Base-by-base conservation (phyloP, 192 early-diverging fungal genomes). In the Linnemannia schmuckeri region DNA sequence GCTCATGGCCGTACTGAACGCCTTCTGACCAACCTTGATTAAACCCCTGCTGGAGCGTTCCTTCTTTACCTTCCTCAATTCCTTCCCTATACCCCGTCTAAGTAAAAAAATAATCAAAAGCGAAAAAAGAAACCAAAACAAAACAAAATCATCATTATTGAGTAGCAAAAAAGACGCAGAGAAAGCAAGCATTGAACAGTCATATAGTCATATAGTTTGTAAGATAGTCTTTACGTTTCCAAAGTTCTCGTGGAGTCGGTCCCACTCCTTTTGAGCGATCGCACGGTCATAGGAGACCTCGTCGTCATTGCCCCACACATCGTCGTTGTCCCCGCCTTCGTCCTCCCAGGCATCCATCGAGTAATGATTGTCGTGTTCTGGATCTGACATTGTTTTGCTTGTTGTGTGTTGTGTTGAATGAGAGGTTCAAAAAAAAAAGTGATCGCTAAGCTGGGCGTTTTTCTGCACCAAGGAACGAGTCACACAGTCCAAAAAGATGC, bases 51-150 rank as follows among this genome's bases (percentile, higher is more conserved):
- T 94, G 94, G 68, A 94, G 77, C 9, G 85, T 88, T 0, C 81
- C 75, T 69, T 94, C 91, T 71, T 94, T 94, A 15, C 92, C 93
- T 78, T 93, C 94, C 13, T 90, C 82, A 52, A 94, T 91, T 6
- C 94, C 94, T 42, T 93, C 94, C 70, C 91, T 92, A 78, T 94
- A 94, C 22, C 94, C 94, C 35, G 82, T 87, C 93, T 94, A 87
- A 69, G n/a, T 10, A 33, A 76, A 61, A 38, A 40, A 54, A 49
- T 54, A 74, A 24, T 17, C 20, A 35, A 8, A 27, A 47, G 30
- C 1, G 41, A 18, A 61, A 72, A 55, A 46, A 46, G 18, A 15
- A 68, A 68, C 1, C 3, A 27, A 27, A 27, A 3, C 5, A 33
- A 33, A 10, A 68, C 0, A n/a, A 68, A 17, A 30, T 10, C 2